Evolutionary conservation across 2,329 filamentous ascomycete genomes (phyloP), one percentile per base, ranked within the genome.

Genomic region (Amesomyces nigricolor): DNA sequence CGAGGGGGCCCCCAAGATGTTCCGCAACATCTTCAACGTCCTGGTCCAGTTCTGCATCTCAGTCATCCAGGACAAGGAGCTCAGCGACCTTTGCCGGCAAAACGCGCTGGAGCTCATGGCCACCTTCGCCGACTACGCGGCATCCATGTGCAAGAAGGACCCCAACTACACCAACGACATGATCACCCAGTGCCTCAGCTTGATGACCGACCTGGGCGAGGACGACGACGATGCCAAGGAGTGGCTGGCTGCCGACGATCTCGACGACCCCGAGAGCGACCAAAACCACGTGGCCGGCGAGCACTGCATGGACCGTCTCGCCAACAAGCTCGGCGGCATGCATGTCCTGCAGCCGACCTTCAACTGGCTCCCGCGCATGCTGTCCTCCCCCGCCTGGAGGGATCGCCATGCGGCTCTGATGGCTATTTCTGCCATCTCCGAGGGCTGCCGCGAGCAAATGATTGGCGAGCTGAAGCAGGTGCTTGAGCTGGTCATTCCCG

Each of bases 391-490:
- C 64, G 84, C 90, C 30, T 99, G 94, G 94, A 85, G 89, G 67
- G 94, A 99, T 71, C 85, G 92, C 59, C 94, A 99, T 71, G 94
- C 94, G 32, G 94, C 94, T 46, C 81, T 99, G 51, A 99, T 99
- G 94, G 94, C 94, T 22, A 96, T 99, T 59, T 97, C 92, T 2
- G 94, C 94, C 62, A 99, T 99, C 61, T 97, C 94, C 0, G 94
- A 99, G 72, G 94, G 94, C 38, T 99, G 94, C 68, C 86, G 91
- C 57, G 92, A 97, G 26, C 78, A 96, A 59, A 99, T 99, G 94
- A 81, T 96, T 62, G 88, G 88, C 42, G 94, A 99, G 71, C 79
- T 99, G 4, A 89, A 91, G 70, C 91, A 96, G 68, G 92, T 99
- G 19, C 79, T 99, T 47, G 90, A 95, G 61, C 80, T 99, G 54